Percentiles rank a stretch among this genome's conserved stretches.
These are phyloP conservation scores for Mycena polygramma DNA, from an alignment of 768 basidiomycete species.

Conservation along the genomic window DNA sequence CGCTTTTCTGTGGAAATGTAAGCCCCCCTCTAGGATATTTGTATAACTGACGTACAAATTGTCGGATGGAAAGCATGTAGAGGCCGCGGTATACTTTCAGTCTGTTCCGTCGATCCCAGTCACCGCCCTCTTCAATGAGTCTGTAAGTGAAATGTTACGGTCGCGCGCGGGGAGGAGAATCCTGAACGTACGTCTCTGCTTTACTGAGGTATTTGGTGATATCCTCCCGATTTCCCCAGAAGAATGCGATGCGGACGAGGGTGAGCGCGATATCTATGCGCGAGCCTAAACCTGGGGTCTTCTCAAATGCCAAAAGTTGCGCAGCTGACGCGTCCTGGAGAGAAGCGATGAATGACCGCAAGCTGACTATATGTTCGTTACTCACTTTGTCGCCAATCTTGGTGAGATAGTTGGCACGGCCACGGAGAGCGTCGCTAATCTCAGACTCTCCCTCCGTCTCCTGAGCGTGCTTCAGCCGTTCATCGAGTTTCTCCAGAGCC, in stretches of 20 bases:
- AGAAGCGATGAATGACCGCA: background rate
- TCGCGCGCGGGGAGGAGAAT: background rate
- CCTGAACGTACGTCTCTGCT: conserved; percentile 78
- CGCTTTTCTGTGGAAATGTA: conserved; percentile 60
- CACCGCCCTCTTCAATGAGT: conserved; percentile 94
- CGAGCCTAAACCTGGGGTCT: conserved; percentile 93
- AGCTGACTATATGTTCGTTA: background rate
- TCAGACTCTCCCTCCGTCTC: conserved; percentile 95
- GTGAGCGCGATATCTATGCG: conserved; percentile 94
- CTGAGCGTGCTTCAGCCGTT: conserved; percentile 85
- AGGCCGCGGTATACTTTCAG: conserved; percentile 96
- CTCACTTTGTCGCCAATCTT: conserved; percentile 87
- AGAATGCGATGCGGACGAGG: conserved; percentile 90
- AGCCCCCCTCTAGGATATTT: background rate
- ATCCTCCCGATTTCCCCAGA: conserved; percentile 84
- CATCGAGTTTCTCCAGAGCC: conserved; percentile 81
- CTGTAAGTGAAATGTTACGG: conserved; percentile 52
- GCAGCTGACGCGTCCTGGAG: conserved; percentile 85
- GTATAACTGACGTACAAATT: conserved; percentile 62
- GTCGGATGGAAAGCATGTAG: conserved; percentile 87
- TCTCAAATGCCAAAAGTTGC: conserved; percentile 86
- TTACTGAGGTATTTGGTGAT: conserved; percentile 79
- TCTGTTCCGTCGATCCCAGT: conserved; percentile 97
- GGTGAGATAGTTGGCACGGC: conserved; percentile 87
- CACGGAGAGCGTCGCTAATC: conserved; percentile 88